These are phyloP conservation scores for Yamadazyma scolyti DNA, from an alignment of 805 yeast species.

Conservation along the genomic window DNA sequence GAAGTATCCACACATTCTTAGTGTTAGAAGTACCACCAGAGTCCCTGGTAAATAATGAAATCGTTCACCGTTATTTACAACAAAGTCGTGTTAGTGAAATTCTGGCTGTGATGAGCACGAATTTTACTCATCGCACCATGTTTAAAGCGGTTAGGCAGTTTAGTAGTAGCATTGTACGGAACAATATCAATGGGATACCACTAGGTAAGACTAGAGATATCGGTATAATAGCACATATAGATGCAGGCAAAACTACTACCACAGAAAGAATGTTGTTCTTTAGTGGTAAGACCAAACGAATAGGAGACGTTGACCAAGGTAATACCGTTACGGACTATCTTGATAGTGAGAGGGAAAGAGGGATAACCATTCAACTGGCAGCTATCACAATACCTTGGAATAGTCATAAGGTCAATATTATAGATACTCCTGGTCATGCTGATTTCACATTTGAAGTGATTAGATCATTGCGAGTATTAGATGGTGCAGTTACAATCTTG, in stretches of 20 bases:
- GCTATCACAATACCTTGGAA: slow-evolving; percentile 92
- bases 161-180: too few species aligned
- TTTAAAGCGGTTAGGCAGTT: too few species aligned
- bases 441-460: slow-evolving; percentile 95
- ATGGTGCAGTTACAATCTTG: slow-evolving; percentile 88
- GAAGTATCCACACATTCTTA: too few species aligned
- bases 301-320: slow-evolving; percentile 95
- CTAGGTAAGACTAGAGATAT: slow-evolving; percentile 63
- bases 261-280: slow-evolving; percentile 94
- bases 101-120: too few species aligned
- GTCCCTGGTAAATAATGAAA: too few species aligned
- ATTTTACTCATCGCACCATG: too few species aligned
- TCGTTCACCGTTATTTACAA: too few species aligned
- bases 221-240: slow-evolving; percentile 98
- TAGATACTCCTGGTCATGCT: slow-evolving; percentile 98
- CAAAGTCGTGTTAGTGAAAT: too few species aligned
- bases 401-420: slow-evolving; percentile 69
- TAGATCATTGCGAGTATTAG: slow-evolving; percentile 83
- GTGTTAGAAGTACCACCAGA: too few species aligned
- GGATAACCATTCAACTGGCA: slow-evolving; percentile 95
- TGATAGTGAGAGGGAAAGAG: slow-evolving; percentile 86
- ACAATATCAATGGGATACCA: background rate
- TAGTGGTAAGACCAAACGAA: slow-evolving; percentile 71
- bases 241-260: slow-evolving; percentile 98
- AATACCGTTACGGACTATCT: slow-evolving; percentile 93